Percentiles rank a stretch among this genome's conserved stretches.
Evolutionary conservation across 371 early-diverging fungal genomes (phyloP).

Genomic region (Mucor plumbeus): DNA sequence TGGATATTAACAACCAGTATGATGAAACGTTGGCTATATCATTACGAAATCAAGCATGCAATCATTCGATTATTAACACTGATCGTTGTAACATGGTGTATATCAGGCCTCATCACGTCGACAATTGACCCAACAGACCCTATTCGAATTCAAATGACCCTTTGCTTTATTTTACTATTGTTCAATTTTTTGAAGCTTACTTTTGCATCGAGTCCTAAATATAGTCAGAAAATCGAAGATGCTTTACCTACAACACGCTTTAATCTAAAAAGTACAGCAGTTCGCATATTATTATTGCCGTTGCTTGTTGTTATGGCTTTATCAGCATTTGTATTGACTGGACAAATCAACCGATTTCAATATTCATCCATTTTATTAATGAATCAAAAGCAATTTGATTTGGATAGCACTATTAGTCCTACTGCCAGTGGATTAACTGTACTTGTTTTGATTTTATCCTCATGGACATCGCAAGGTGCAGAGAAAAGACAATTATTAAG

Average conservation of each 20-base stretch:
- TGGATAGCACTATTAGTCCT: conserved; percentile 29
- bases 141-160: conserved; percentile 56
- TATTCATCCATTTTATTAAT: conserved; percentile 51
- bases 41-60: conserved; percentile 63
- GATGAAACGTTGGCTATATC: conserved; percentile 66
- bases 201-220: conserved; percentile 54
- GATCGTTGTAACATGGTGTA: conserved; percentile 57
- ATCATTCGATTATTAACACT: conserved; percentile 62
- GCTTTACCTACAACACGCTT: conserved; percentile 42
- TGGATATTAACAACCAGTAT: conserved; percentile 61
- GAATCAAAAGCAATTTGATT: conserved; percentile 32
- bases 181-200: conserved; percentile 57
- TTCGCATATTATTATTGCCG: conserved; percentile 55
- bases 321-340: conserved; percentile 55
- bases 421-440: conserved; percentile 24
- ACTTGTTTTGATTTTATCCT: conserved; percentile 58
- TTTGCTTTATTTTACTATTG: conserved; percentile 51
- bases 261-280: conserved; percentile 46
- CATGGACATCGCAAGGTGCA: conserved; percentile 56
- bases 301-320: conserved; percentile 53
- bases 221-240: conserved; percentile 42
- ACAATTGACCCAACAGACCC: conserved; percentile 56
- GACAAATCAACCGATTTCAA: conserved; percentile 52
- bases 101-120: conserved; percentile 50
- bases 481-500: conserved; percentile 51